Conservation (phyloP, 2,329 filamentous ascomycete genomes). For the Colletotrichum salicis region DNA sequence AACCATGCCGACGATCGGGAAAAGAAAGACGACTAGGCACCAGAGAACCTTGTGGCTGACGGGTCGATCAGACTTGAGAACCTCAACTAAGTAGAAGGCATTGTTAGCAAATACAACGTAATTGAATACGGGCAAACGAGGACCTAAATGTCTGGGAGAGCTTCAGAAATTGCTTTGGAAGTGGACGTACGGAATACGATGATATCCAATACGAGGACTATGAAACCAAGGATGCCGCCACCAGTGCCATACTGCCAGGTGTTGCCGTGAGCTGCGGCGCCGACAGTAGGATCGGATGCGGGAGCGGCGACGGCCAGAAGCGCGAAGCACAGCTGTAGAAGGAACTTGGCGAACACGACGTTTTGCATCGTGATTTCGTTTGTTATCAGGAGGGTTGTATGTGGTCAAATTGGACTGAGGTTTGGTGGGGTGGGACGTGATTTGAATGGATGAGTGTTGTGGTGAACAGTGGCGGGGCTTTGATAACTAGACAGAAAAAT, state of each 20-base stretch:
- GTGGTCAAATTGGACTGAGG: not conserved
- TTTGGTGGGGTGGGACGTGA: not conserved
- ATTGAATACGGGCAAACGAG: no score
- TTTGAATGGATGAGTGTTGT: not conserved
- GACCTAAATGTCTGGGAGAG: not conserved
- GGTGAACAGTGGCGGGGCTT: not conserved
- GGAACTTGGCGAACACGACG: slow-evolving; percentile 47
- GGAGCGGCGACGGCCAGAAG: slow-evolving; percentile 61
- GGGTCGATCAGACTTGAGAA: slow-evolving; percentile 71
- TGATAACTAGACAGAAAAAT: not conserved
- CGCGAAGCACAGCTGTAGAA: slow-evolving; percentile 65
- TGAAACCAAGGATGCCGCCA: slow-evolving; percentile 70
- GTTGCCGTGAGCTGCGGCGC: slow-evolving; percentile 49
- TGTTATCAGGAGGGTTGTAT: not conserved
- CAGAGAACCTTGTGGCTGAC: slow-evolving; percentile 68
- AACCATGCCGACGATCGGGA: slow-evolving; percentile 70
- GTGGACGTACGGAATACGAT: slow-evolving; percentile 67
- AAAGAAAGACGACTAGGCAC: slow-evolving; percentile 72
- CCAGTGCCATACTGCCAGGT: slow-evolving; percentile 70
- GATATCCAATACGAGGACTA: slow-evolving; percentile 70
- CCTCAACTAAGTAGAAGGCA: slow-evolving; percentile 63
- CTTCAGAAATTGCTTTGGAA: not conserved
- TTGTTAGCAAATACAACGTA: slow-evolving; percentile 22
- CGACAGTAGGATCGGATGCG: slow-evolving; percentile 58
- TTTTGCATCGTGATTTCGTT: slow-evolving; percentile 5